Evolutionary conservation across 345 rosid species (phyloP).

Genomic region (Syzygium oleosum): DNA sequence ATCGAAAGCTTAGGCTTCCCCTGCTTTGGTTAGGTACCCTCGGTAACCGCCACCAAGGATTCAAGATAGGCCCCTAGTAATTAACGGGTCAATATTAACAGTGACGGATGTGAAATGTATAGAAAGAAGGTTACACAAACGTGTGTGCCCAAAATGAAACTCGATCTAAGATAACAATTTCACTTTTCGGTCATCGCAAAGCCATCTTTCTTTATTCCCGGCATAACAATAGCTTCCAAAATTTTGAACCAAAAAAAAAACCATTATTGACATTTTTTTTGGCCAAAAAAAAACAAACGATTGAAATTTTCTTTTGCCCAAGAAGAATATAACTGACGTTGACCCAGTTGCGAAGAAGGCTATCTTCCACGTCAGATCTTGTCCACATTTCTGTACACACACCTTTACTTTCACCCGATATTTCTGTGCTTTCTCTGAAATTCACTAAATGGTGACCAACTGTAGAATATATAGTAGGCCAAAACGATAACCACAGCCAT

Average conservation of each 20-base stretch:
- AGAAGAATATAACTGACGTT: not conserved
- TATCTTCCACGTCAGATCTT: not conserved
- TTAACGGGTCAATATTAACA: not conserved
- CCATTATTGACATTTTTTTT: not conserved
- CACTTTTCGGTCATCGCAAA: not conserved
- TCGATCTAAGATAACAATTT: not conserved
- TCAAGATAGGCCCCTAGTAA: too few species aligned
- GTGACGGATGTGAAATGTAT: fast-evolving
- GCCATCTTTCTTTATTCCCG: not conserved
- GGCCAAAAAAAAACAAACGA: not conserved
- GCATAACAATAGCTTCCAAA: too few species aligned
- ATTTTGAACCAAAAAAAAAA: too few species aligned
- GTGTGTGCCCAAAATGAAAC: not conserved
- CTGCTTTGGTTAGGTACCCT: too few species aligned
- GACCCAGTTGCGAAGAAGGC: not conserved
- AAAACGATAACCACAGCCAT: not conserved
- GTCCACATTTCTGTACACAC: not conserved
- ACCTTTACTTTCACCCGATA: not conserved
- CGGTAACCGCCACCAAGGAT: too few species aligned
- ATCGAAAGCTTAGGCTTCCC: too few species aligned
- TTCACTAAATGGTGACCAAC: too few species aligned
- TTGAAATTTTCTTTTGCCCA: not conserved
- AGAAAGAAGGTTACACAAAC: not conserved
- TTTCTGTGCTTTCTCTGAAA: not conserved
- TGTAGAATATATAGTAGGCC: not conserved